A percentile compares a stretch with the other conserved stretches of the same genome.
Evolutionary conservation across 441 rosid species (phyloP).

Genomic region (Mallotus japonicus): DNA sequence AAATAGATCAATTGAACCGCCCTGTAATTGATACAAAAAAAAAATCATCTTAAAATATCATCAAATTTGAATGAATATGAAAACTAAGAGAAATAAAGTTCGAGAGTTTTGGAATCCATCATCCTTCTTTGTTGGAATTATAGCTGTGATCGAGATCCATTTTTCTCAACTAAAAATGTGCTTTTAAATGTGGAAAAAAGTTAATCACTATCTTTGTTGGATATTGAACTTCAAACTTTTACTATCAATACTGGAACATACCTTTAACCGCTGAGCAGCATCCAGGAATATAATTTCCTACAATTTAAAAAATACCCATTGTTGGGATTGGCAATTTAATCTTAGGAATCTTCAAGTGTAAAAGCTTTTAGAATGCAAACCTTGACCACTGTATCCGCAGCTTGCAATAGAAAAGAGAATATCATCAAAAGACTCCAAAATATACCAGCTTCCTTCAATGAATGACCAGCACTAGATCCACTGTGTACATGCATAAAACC

Average conservation of each 20-base stretch:
- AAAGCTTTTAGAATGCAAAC: conserved; percentile 38
- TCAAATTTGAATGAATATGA: not conserved
- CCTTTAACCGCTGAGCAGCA: conserved; percentile 56
- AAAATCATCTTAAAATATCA: conserved; percentile 13
- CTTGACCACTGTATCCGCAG: conserved; percentile 88
- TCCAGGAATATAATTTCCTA: conserved; percentile 80
- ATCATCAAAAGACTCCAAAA: conserved; percentile 94
- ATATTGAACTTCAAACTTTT: conserved; percentile 1
- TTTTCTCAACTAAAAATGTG: not conserved
- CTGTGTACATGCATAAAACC: conserved; percentile 41
- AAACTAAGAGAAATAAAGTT: not conserved
- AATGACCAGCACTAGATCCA: conserved; percentile 70
- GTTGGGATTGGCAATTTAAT: conserved; percentile 26
- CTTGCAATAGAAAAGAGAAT: conserved; percentile 83
- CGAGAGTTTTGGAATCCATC: not conserved
- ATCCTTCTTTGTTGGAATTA: not conserved
- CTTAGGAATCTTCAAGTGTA: conserved; percentile 14
- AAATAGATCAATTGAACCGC: conserved; percentile 82
- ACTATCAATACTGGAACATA: conserved; percentile 24
- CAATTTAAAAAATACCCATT: conserved; percentile 25
- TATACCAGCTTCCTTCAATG: conserved; percentile 67
- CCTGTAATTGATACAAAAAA: conserved; percentile 42
- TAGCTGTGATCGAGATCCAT: not conserved
- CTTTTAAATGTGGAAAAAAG: not conserved
- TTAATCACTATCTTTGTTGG: not conserved